Conservation (phyloP, 306 rosid genomes). For the Casuarina glauca region DNA sequence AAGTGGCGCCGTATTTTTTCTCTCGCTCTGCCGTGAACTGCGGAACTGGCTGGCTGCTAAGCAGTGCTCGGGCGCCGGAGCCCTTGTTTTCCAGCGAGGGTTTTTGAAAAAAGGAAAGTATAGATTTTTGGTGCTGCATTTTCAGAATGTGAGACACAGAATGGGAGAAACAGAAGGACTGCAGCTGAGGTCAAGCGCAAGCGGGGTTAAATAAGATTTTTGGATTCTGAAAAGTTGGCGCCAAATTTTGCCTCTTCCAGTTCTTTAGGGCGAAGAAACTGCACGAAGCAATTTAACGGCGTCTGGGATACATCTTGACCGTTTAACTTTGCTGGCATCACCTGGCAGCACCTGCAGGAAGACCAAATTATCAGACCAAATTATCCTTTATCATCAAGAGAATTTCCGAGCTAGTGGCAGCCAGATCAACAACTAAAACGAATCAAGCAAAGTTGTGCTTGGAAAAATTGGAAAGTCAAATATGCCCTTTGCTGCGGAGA, state of each 20-base stretch:
- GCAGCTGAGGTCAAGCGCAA: not conserved
- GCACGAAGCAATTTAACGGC: not conserved
- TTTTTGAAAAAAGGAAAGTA: constrained; percentile 73
- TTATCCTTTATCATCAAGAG: not conserved
- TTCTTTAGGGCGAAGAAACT: not conserved
- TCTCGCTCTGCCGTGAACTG: constrained; percentile 26
- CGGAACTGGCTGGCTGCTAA: constrained; percentile 17
- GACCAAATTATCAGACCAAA: not conserved
- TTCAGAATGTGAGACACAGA: constrained; percentile 4
- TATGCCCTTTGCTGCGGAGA: not conserved
- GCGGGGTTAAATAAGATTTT: not conserved
- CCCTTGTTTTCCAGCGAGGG: constrained; percentile 38
- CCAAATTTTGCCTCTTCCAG: constrained; percentile 12
- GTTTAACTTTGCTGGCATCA: not conserved
- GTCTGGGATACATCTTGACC: not conserved
- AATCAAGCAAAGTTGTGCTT: too few relatives aligned
- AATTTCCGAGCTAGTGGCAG: not conserved
- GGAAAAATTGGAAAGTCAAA: not conserved
- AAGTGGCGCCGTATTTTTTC: constrained; percentile 13
- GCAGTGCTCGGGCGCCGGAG: constrained; percentile 27
- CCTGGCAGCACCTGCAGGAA: too few relatives aligned
- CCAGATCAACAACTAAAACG: not conserved
- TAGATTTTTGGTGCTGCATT: constrained; percentile 86
- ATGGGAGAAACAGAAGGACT: not conserved
- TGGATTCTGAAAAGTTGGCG: constrained; percentile 25